phyloP scores from a whole-genome alignment of 352 stramenopile species.

The Thalassiosira hispida region DNA sequence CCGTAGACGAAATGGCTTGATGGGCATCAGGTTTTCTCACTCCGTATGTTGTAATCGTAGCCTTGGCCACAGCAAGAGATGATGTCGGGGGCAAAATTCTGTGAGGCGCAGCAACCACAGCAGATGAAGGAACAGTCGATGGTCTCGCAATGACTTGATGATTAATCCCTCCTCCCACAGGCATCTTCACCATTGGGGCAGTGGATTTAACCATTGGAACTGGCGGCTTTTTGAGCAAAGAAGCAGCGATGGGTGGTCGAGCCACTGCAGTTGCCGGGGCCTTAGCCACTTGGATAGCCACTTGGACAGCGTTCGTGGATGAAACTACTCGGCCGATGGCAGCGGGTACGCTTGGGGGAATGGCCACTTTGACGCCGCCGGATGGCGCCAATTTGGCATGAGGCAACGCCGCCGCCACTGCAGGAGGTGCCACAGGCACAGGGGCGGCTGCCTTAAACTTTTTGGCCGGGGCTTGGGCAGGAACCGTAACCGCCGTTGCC shows the following conservation, averaged over 20 bases:
- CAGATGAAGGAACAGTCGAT: conserved; percentile 4
- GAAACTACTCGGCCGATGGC: conserved; percentile 5
- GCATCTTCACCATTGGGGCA: neutral
- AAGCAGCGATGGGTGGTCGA: neutral
- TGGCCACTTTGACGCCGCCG: conserved; percentile 11
- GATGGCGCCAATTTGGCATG: conserved; percentile 15
- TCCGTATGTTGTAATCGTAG: conserved; percentile 5
- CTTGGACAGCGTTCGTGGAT: neutral
- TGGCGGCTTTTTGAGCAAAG: neutral
- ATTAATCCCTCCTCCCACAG: conserved; percentile 22
- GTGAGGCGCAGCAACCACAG: neutral
- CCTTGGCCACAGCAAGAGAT: conserved; percentile 5
- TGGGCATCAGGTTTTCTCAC: neutral
- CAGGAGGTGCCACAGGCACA: neutral
- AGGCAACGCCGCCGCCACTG: neutral
- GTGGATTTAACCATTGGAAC: conserved; percentile 17
- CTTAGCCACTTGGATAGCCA: neutral
- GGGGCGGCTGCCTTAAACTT: conserved; percentile 15
- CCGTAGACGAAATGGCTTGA: neutral
- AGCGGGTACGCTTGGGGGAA: neutral
- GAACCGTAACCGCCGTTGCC: neutral
- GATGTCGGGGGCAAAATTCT: neutral
- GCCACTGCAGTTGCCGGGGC: neutral
- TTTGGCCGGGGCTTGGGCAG: conserved; percentile 6
- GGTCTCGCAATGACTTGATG: conserved; percentile 34